Base-by-base conservation (phyloP, 2,329 filamentous ascomycete species). In the Thermomyces lanuginosus region DNA sequence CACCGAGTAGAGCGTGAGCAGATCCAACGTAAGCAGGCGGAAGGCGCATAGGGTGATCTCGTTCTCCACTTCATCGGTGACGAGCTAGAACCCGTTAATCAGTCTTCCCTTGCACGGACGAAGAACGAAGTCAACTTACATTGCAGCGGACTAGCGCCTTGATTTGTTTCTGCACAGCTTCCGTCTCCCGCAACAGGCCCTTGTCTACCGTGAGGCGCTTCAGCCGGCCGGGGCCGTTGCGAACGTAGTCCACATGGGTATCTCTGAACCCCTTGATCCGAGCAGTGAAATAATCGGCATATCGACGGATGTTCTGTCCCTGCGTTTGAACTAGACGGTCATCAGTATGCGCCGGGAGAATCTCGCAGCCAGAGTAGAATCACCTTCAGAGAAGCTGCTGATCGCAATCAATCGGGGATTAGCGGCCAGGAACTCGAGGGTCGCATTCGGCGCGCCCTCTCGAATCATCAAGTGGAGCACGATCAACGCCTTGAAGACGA, bases 391-490 rank as follows among this genome's bases (percentile, higher is more conserved):
- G 47, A 93, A 92, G 48, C 73, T 76, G 55, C 82, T 89, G 41
- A 92, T 81, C 11, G 81, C 80, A 36, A 98, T 64, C 49, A 81
- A 70, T 42, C 77, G 79, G 29, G 81, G 77, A 47, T 86, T 77
- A 39, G 78, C 76, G 22, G 84, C 68, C 17, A 98, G 68, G 44
- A 81, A 93, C 35, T 72, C 68, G 38, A 98, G 63, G 2, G 89
- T 92, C 25, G 83, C 78, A 49, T 95, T 82, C 17, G 76, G 73
- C 37, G 84, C 76, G 28, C 89, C 89, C 58, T 98, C 89, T 40
- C 89, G 72, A 49, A 98, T 89, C 89, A 98, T 95, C 35, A 95
- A 62, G 53, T 98, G 89, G 24, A 92, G 73, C 25, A 92, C 89
- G 43, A 95, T 92, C 40, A 98, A 64, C 43, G 82, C 76, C 63